Conservation (phyloP, 345 rosid species). For the Firmiana major region DNA sequence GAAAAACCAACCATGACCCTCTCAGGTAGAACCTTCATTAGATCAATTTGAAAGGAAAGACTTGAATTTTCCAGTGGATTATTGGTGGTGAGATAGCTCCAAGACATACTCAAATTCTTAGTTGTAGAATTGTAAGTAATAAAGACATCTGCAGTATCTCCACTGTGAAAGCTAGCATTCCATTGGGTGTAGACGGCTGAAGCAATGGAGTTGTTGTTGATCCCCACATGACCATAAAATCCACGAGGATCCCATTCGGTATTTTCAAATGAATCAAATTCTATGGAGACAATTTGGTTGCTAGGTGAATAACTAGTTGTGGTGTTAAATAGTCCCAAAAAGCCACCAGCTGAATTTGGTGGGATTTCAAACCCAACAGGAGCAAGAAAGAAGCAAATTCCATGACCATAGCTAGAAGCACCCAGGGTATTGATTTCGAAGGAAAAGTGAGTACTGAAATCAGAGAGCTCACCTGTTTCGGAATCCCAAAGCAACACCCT, state of each 20-base stretch:
- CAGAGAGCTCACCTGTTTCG: neutral
- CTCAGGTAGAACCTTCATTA: neutral
- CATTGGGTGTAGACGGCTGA: neutral
- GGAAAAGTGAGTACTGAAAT: constrained; percentile 25
- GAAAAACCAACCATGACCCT: neutral
- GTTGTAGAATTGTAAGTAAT: neutral
- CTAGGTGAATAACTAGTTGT: neutral
- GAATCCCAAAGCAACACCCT: constrained; percentile 23
- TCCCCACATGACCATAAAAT: constrained; percentile 18
- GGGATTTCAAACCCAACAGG: neutral
- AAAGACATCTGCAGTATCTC: neutral
- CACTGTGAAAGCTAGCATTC: neutral
- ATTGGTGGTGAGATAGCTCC: neutral
- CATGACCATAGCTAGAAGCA: neutral
- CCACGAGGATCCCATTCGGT: neutral
- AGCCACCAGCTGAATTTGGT: neutral
- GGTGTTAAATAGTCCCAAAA: neutral
- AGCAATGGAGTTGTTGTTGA: constrained; percentile 22
- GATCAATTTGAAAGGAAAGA: neutral
- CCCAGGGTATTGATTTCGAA: too few species aligned
- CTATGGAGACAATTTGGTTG: neutral
- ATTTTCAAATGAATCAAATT: neutral
- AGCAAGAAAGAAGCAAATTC: neutral
- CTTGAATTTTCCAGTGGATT: neutral
- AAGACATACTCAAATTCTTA: neutral